Conservation (phyloP, 371 early-diverging fungal genomes). For the Mortierella sp. region DNA sequence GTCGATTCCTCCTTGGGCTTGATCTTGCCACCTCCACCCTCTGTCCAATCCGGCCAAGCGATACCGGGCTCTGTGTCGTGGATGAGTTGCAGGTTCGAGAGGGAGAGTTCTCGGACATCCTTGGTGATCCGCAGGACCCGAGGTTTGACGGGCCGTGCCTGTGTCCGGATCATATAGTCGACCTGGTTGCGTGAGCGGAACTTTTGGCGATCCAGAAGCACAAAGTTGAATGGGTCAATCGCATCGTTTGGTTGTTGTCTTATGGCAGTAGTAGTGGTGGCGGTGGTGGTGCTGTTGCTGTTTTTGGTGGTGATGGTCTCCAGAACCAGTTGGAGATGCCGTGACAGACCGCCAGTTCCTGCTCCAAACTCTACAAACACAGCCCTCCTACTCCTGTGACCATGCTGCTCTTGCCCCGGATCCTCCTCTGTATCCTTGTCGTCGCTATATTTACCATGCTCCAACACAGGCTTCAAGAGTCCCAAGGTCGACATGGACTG, state of each 20-base stretch:
- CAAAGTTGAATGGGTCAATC: slow-evolving; percentile 43
- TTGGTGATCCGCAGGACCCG: slow-evolving; percentile 55
- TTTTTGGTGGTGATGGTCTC: slow-evolving; percentile 19
- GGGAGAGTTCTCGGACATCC: slow-evolving; percentile 35
- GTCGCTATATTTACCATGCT: background rate
- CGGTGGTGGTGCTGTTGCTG: background rate
- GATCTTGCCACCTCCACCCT: slow-evolving; percentile 26
- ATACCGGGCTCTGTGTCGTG: slow-evolving; percentile 44
- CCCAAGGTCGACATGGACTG: slow-evolving; percentile 33
- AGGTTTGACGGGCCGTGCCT: slow-evolving; percentile 45
- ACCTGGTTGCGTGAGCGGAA: slow-evolving; percentile 54
- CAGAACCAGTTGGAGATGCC: slow-evolving; percentile 48
- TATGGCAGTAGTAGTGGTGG: background rate
- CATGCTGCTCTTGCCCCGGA: background rate
- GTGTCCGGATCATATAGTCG: slow-evolving; percentile 56
- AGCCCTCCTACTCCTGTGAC: slow-evolving; percentile 2
- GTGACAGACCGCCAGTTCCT: slow-evolving; percentile 49
- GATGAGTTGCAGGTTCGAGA: slow-evolving; percentile 41
- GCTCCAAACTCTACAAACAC: slow-evolving; percentile 57
- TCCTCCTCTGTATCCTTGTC: background rate
- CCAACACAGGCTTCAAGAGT: slow-evolving; percentile 19
- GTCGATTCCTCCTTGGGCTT: slow-evolving; percentile 26
- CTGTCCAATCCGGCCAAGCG: slow-evolving; percentile 37
- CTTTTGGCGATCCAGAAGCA: slow-evolving; percentile 48
- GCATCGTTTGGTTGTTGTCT: background rate